Base-by-base conservation (phyloP, 306 rosid species). In the Urtica urens region DNA sequence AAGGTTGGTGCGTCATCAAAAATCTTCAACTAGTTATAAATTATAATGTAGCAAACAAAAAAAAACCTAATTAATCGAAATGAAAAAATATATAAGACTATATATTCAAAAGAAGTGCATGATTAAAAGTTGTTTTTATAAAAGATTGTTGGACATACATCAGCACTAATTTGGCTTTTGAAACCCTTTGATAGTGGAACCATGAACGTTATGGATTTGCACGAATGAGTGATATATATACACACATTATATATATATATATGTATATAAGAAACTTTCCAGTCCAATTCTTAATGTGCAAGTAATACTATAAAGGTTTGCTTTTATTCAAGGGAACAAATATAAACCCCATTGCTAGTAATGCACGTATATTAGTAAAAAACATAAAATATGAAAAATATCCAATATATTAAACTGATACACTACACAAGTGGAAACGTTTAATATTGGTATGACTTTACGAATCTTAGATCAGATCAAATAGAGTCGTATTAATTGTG, bases 241-340 rank as follows among this genome's bases (percentile, higher is more conserved):
- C 26, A 47, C 47, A 46, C 26, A 46, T 46, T 25, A 12, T 3
- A 26, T n/a, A 47, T 13, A 27, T 24, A 47, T 17, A 51, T 2
- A 25, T 23, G 7, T 7, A 48, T 11, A 21, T 10, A 10, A 27
- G 11, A 16, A 35, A 42, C 65, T 75, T 72, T 70, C 16, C 24
- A 65, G 68, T 68, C 63, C 57, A 11, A 48, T 49, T 18, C 93
- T 82, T 82, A 78, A 68, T 63, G 20, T 46, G 58, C 71, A 78
- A 82, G 81, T 63, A 78, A n/a, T n/a, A 78, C 37, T 34, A 31
- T 15, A 10, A 30, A 24, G n/a, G n/a, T n/a, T n/a, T n/a, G n/a
- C 33, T 37, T 65, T 65, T 57, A 13, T 38, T 42, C 4, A 50
- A 43, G 35, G 10, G 16, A 10, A 3, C 33, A 26, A 22, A 6